These are phyloP conservation scores for Aquilaria yunnanensis DNA, from an alignment of 345 rosid species.

Conservation along the genomic window DNA sequence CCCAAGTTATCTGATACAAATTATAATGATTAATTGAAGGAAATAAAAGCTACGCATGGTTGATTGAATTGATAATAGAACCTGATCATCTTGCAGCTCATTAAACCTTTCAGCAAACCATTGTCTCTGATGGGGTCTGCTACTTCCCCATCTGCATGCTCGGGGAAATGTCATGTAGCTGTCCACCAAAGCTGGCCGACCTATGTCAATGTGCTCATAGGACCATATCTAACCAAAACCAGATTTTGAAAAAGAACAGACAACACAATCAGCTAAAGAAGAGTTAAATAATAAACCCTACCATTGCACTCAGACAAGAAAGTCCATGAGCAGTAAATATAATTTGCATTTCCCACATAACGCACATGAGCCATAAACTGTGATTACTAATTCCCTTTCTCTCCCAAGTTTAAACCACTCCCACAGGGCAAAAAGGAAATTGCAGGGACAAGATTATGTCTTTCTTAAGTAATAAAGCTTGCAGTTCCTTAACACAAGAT, in stretches of 20 bases:
- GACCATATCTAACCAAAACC: slow-evolving; percentile 28
- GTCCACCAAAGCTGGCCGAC: slow-evolving; percentile 27
- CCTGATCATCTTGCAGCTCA: slow-evolving; percentile 34
- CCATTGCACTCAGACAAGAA: neutral
- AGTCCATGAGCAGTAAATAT: too few relatives aligned
- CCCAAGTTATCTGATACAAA: slow-evolving; percentile 29
- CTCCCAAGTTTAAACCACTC: too few relatives aligned
- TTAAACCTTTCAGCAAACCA: slow-evolving; percentile 23
- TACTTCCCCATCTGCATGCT: slow-evolving; percentile 36
- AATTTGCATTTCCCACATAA: too few relatives aligned
- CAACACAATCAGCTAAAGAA: neutral
- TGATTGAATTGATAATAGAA: neutral
- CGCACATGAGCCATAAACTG: too few relatives aligned
- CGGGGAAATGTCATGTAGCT: slow-evolving; percentile 26
- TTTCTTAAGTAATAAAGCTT: too few relatives aligned
- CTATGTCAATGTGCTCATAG: slow-evolving; percentile 41
- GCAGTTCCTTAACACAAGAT: too few relatives aligned
- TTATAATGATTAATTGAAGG: slow-evolving; percentile 5
- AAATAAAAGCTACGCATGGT: neutral
- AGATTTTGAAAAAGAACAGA: neutral
- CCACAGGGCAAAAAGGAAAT: too few relatives aligned
- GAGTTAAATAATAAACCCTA: neutral
- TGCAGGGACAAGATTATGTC: too few relatives aligned
- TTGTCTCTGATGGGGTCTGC: slow-evolving; percentile 24
- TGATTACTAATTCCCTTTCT: too few relatives aligned